Evolutionary conservation across 441 rosid species (phyloP).

Genomic region (Populus hybrid): DNA sequence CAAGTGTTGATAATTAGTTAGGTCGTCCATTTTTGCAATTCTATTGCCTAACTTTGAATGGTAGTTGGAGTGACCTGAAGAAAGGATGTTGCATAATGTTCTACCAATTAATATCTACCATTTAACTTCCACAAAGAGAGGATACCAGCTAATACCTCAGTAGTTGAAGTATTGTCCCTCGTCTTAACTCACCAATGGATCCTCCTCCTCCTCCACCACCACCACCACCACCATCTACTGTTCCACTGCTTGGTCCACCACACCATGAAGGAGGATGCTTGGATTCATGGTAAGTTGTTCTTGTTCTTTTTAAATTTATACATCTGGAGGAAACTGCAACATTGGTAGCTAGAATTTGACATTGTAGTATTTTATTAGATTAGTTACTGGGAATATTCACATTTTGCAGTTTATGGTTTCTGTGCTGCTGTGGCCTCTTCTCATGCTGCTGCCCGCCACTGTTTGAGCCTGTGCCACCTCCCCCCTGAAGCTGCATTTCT

Average conservation of each 20-base stretch:
- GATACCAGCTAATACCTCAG: background rate
- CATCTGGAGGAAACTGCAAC: background rate
- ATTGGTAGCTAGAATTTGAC: background rate
- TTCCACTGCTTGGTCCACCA: conserved; percentile 28
- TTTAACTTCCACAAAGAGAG: background rate
- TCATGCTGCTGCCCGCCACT: conserved; percentile 54
- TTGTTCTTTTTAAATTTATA: background rate
- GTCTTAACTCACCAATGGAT: conserved; percentile 37
- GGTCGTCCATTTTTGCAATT: background rate
- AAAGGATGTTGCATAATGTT: conserved; percentile 12
- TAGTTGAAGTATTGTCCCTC: background rate
- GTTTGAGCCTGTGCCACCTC: conserved; percentile 45
- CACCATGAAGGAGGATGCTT: conserved; percentile 29
- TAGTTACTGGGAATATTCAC: background rate
- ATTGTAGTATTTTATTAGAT: background rate
- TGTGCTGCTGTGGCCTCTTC: conserved; percentile 55
- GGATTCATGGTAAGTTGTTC: conserved; percentile 37
- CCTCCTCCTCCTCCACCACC: conserved; percentile 39
- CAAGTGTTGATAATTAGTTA: conserved; percentile 13
- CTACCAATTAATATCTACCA: background rate
- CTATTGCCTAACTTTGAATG: conserved; percentile 37
- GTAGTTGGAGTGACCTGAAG: conserved; percentile 37
- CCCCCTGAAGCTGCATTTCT: conserved; percentile 25
- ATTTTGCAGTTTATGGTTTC: conserved; percentile 44
- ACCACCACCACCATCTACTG: background rate